Base-by-base conservation (phyloP, 345 rosid genomes). In the Boechera divaricarpa region DNA sequence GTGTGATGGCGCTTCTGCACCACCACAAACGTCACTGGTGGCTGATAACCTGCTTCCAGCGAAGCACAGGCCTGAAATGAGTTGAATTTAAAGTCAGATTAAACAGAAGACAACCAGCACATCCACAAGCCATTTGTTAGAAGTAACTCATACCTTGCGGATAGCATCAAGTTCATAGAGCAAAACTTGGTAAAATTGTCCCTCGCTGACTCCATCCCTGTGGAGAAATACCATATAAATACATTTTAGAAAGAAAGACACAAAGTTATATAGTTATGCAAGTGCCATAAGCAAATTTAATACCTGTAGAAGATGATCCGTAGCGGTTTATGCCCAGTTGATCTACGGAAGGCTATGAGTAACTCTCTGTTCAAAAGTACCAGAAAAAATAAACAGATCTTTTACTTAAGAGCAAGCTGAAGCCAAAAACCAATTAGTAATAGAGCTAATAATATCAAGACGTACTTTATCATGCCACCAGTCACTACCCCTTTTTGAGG, bases 1-100 rank as follows among this genome's bases (percentile, higher is more conserved):
- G 99, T 96, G 84, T 96, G 99, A 67, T 93, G 99, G 42, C 99
- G 96, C 84, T 96, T 96, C 83, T 96, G 99, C 76, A 96, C 99
- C 71, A 96, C 99, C 51, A 93, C 97, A 83, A 96, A 96, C 10
- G 99, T 96, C 53, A 96, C 99, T 2, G 97, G 91, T 61, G 99
- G 99, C 89, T 96, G 98, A 88, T 96, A 96, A 71, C 90, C 92
- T 31, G 99, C 93, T 82, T 92, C 99, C 77, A 96, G 75, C 33
- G 99, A 92, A 41, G 96, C 96, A 76, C 98, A 96, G 0, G 99
- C 98, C 99, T 96, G 81, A 51, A 75, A 70, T 33, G 7, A 4
- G n/a, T 24, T 44, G 47, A 5, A 31, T 29, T 44, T 11, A 10
- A 31, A 29, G 12, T 28, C 26, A 3, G 16, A 61, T 35, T 36